phyloP scores from a whole-genome alignment of 2,329 filamentous ascomycete species.

The Rhynchosporium secalis region DNA sequence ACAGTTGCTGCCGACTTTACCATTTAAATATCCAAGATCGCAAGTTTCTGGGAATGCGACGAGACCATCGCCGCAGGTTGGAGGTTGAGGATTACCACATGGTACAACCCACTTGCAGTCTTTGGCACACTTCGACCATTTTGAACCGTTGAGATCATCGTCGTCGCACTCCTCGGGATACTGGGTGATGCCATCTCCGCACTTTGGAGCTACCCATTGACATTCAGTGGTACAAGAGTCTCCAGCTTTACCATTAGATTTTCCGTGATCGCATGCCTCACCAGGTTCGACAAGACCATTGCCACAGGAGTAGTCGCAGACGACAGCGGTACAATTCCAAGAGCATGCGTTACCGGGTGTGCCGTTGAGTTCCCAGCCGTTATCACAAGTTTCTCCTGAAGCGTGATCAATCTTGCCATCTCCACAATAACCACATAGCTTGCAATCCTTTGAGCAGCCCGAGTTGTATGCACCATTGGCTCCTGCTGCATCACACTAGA shows the following conservation, averaged over 20 bases:
- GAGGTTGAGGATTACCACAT: slow-evolving; percentile 17
- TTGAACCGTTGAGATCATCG: slow-evolving; percentile 17
- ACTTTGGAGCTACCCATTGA: slow-evolving; percentile 15
- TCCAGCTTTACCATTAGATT: slow-evolving; percentile 3
- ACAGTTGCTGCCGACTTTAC: slow-evolving; percentile 15
- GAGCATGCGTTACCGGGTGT: slow-evolving; percentile 14
- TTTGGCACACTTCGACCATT: slow-evolving; percentile 14
- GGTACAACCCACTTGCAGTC: slow-evolving; percentile 16
- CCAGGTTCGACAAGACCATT: slow-evolving; percentile 12
- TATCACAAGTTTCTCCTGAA: slow-evolving; percentile 14
- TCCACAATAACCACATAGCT: slow-evolving; percentile 18
- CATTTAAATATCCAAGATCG: slow-evolving; percentile 16
- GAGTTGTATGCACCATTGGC: slow-evolving; percentile 9
- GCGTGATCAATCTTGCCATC: slow-evolving; percentile 12
- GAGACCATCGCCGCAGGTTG: slow-evolving; percentile 14
- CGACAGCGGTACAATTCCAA: slow-evolving; percentile 11
- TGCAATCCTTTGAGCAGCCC: slow-evolving; percentile 16
- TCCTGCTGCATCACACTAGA: slow-evolving; percentile 15
- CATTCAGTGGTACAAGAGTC: slow-evolving; percentile 12
- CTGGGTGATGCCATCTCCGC: slow-evolving; percentile 18
- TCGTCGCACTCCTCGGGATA: slow-evolving; percentile 19
- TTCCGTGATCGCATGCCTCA: slow-evolving; percentile 14
- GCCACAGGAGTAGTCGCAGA: slow-evolving; percentile 15
- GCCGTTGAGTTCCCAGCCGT: slow-evolving; percentile 13
- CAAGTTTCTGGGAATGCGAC: slow-evolving; percentile 13